Evolutionary conservation across 169 alveolate species (phyloP), one percentile per base, ranked within the genome.

Genomic region (Cryptosporidium xiaoi): DNA sequence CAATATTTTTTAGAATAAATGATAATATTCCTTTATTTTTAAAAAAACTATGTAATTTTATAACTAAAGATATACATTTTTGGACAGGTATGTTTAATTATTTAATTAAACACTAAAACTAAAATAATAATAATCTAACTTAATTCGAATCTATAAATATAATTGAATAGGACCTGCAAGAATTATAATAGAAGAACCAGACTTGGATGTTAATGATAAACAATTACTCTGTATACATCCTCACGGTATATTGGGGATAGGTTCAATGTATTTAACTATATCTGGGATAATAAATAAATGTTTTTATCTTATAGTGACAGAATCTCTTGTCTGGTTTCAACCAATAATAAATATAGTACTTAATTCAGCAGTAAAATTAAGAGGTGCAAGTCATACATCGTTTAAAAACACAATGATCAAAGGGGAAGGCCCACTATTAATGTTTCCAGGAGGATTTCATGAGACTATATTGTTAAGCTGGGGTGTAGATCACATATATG

Each of bases 391-490:
- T 31, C 87, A 77, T 44, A 13, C 51, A 5, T 77, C 87, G 16
- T 77, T 77, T 62, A 77, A 18, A 44, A 8, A 60, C 18, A 60
- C 71, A 33, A 77, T 77, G 87, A 56, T 44, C 29, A 77, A 71
- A 60, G 64, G 50, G 44, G 87, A 77, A 24, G 71, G 87, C 0
- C 87, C 87, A n/a, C 40, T 77, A 48, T 8, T 77, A 31, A 77
- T 77, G 77, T 77, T 77, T 77, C 87, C 87, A 29, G 87, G 87
- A 29, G 87, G 87, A 24, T 77, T 77, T 34, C 87, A 77, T n/a
- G 87, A 77, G 36, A 60, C 87, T 4, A 60, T 62, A 44, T 53
- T 77, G 31, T 77, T 77, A 34, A 34, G 56, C 44, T 77, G 87
- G 87, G 87, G 87, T 7, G 66, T 56, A 18, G 87, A 77, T 62